Base-by-base conservation (phyloP, 306 rosid species). In the Glycyrrhiza uralensis region DNA sequence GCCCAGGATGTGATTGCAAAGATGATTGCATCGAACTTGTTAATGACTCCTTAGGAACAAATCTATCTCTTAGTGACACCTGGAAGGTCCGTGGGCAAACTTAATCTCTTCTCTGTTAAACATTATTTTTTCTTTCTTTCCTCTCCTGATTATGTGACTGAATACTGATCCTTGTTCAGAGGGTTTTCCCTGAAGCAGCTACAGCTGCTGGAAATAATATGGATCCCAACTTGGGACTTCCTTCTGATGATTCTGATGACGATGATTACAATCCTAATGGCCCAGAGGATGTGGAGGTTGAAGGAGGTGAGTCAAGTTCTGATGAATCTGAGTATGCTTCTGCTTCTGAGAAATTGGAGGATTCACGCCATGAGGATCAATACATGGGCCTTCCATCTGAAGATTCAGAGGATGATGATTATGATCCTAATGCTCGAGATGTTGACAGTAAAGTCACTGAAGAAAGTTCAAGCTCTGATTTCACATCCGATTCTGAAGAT, bases 1-100 rank as follows among this genome's bases (percentile, higher is more conserved):
- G 98, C 88, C 98, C 94, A 6, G 98, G 92, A 72, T 93, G 98
- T 83, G 96, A 91, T 84, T 93, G 98, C 94, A 93, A 93, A 83
- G 89, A 83, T 69, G 98, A 91, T 75, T 91, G 96, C 84, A 14
- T 89, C 11, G 96, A 91, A 7, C 80, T 88, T 62, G 87, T 95
- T 60, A 95, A 95, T 23, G 99, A 95, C 38, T 82, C 83, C 73
- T 88, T 82, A 39, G 99, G 93, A 86, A 88, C 96, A 52, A 70
- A 50, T 54, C 88, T 91, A 81, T 81, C 89, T 24, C 28, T 95
- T 56, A 73, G 52, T 54, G 93, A 95, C 79, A 51, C 78, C 70
- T 95, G 99, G 99, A 96, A 91, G 97, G 99, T 95, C 74, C 65
- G 78, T 81, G 79, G 57, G 32, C 57, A 71, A 78, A 41, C 50